Evolutionary conservation across 352 stramenopile species (phyloP).

Genomic region (Phytophthora melonis): DNA sequence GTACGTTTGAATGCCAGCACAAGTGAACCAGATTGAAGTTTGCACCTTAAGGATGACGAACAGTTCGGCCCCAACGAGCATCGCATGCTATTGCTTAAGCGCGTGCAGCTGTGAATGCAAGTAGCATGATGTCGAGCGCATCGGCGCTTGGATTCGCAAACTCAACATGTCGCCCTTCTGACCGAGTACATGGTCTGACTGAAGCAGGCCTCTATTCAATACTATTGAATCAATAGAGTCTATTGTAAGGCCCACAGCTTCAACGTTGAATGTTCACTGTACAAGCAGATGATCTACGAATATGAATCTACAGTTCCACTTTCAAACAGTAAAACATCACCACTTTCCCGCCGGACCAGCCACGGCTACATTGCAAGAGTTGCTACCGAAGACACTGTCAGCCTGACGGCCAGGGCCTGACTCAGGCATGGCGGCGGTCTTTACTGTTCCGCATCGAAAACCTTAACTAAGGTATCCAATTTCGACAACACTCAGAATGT

Average conservation of each 20-base stretch:
- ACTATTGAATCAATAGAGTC: too few relatives aligned
- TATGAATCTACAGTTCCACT: not conserved
- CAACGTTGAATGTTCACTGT: too few relatives aligned
- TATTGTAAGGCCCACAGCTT: too few relatives aligned
- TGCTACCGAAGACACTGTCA: too few relatives aligned
- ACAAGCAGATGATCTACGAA: not conserved
- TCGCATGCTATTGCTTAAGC: not conserved
- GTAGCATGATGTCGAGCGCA: not conserved
- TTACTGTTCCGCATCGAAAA: too few relatives aligned
- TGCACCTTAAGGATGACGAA: not conserved
- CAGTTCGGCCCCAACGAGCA: not conserved
- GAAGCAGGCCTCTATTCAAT: too few relatives aligned
- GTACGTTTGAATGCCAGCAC: not conserved
- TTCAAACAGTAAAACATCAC: slow-evolving; percentile 8
- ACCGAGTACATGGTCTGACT: not conserved
- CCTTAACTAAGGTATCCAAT: too few relatives aligned
- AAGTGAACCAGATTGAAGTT: not conserved
- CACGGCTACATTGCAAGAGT: too few relatives aligned
- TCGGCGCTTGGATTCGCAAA: not conserved
- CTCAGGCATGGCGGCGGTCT: too few relatives aligned
- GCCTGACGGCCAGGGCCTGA: too few relatives aligned
- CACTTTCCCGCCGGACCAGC: slow-evolving; percentile 4
- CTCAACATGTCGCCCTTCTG: not conserved
- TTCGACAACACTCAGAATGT: too few relatives aligned
- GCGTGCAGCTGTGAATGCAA: not conserved